Conservation (phyloP, 2,329 filamentous ascomycete genomes). For the Epichloe baconii region DNA sequence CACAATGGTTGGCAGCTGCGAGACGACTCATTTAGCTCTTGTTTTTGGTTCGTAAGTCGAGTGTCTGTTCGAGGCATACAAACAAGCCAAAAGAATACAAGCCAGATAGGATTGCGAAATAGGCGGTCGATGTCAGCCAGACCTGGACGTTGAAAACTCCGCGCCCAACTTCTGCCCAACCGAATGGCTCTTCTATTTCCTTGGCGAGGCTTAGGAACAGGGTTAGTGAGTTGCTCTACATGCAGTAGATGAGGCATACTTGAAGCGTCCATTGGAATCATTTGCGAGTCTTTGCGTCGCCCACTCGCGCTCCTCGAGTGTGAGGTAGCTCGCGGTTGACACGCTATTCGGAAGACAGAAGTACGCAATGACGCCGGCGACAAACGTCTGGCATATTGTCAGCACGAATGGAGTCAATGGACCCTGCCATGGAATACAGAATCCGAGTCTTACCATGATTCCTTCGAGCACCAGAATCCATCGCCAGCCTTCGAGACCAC, state of each 20-base stretch:
- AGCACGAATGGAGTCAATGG: background rate
- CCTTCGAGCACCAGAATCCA: constrained; percentile 52
- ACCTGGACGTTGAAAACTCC: constrained; percentile 47
- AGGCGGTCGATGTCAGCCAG: constrained; percentile 49
- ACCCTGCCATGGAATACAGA: background rate
- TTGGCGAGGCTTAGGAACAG: constrained; percentile 8
- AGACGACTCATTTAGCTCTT: constrained; percentile 1
- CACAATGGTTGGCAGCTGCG: constrained; percentile 50
- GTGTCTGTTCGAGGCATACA: constrained; percentile 21
- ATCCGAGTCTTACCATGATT: constrained; percentile 21
- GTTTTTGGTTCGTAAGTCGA: too few species aligned
- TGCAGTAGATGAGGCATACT: constrained; percentile 10
- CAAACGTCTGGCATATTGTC: constrained; percentile 30
- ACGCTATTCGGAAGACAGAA: constrained; percentile 43
- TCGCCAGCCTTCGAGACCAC: constrained; percentile 57
- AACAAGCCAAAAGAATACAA: constrained; percentile 54
- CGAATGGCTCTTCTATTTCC: constrained; percentile 33
- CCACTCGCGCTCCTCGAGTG: constrained; percentile 34
- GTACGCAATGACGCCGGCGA: constrained; percentile 37
- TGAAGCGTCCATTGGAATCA: constrained; percentile 21
- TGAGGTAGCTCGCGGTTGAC: constrained; percentile 40
- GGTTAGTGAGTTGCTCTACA: background rate
- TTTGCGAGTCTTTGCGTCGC: constrained; percentile 31
- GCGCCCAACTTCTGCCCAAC: constrained; percentile 49
- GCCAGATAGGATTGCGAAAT: constrained; percentile 45